Evolutionary conservation across 2,329 filamentous ascomycete genomes (phyloP), one percentile per base, ranked within the genome.

Genomic region (Lecanicillium sp.): DNA sequence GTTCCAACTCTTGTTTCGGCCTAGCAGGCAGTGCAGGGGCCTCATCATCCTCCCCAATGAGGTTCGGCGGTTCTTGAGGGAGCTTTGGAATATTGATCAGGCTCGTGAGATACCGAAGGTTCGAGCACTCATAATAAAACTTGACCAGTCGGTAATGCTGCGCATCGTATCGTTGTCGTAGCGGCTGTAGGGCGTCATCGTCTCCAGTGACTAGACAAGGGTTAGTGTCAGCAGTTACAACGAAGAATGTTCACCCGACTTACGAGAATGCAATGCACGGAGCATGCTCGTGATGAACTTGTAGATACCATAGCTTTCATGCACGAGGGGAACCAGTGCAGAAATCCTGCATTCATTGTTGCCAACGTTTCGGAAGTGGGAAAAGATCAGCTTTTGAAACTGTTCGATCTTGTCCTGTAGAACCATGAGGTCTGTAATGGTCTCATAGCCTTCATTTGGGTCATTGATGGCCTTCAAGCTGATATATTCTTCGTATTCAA

Each of bases 201-300:
- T 98, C 92, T 40, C 92, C 90, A 55, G 51, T 44, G 13, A 42
- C 40, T 40, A 27, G 13, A 14, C 8, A n/a, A 1, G 12, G 12
- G 19, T 43, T 13, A 43, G 37, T 19, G 20, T 14, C 8, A 5
- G 16, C 9, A 4, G 22, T 20, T 35, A 9, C n/a, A 17, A 14
- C 3, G 12, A 15, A 45, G 19, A 39, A 12, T 15, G 12, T 5
- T 25, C 18, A n/a, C 31, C 11, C 29, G 16, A 65, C 81, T 56
- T 69, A 89, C 85, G 88, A 3, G 85, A 90, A 59, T 98, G 90
- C 89, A 98, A 95, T 13, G 92, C 92, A 40, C 92, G 79, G 45
- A 98, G 66, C 92, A 98, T 98, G 82, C 92, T 98, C 0, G 92
- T 98, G 48, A 95, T 89, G 60, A 98, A 98, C 64, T 96, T 96